These are phyloP conservation scores for Suillus ampliporus DNA, from an alignment of 768 basidiomycete species.

Conservation along the genomic window DNA sequence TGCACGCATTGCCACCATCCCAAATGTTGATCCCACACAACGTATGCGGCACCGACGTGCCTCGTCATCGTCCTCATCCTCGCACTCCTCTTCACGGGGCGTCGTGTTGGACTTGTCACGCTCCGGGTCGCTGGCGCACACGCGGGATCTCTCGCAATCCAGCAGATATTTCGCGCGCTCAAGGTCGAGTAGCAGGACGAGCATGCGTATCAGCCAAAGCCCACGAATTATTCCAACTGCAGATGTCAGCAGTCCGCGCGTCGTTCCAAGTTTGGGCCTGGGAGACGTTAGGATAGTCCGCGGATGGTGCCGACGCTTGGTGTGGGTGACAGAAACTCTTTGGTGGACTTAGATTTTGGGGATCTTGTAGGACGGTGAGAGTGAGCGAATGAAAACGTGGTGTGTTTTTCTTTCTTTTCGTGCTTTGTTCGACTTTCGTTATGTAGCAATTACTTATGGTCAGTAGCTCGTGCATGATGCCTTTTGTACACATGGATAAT, in stretches of 20 bases:
- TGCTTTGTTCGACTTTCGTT: background rate
- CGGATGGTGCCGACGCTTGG: slow-evolving; percentile 9
- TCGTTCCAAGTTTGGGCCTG: background rate
- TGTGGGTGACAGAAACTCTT: slow-evolving; percentile 2
- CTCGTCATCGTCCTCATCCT: slow-evolving; percentile 73
- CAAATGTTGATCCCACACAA: slow-evolving; percentile 75
- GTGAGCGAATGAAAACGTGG: no score
- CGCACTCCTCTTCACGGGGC: slow-evolving; percentile 45
- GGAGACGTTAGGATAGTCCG: slow-evolving; percentile 1
- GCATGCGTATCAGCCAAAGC: slow-evolving; percentile 39
- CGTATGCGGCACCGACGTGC: slow-evolving; percentile 83
- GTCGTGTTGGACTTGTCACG: slow-evolving; percentile 12
- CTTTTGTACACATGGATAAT: slow-evolving; percentile 1
- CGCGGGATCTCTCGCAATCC: slow-evolving; percentile 3
- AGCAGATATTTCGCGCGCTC: slow-evolving; percentile 42
- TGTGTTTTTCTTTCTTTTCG: background rate
- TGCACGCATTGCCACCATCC: slow-evolving; percentile 73
- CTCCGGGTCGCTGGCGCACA: slow-evolving; percentile 39
- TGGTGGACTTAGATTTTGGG: slow-evolving; percentile 1
- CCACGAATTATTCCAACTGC: slow-evolving; percentile 38
- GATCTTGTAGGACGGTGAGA: background rate
- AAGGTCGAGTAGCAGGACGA: slow-evolving; percentile 49
- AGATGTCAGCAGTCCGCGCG: slow-evolving; percentile 29
- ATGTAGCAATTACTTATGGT: background rate
- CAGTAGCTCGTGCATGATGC: no score